Base-by-base conservation (phyloP, 2,329 filamentous ascomycete species). In the Penicillium sp. region DNA sequence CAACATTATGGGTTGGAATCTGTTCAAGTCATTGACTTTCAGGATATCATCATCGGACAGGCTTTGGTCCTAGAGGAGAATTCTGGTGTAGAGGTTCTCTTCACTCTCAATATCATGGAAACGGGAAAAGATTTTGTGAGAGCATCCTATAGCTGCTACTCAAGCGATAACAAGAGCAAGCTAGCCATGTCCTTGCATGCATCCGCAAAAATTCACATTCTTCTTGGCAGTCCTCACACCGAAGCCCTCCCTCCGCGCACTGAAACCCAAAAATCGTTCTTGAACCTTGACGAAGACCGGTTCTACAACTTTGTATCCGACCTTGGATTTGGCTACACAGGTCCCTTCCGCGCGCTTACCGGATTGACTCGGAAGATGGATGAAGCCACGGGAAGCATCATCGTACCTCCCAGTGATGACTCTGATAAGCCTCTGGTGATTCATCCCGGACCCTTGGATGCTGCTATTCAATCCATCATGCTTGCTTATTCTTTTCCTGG, bases 251-350 rank as follows among this genome's bases (percentile, higher is more conserved):
- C 64, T 11, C 45, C 52, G 26, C 37, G 49, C 2, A 16, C 1
- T 16, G 53, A 49, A 13, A 25, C 0, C 8, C 56, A 54, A 26
- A 59, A 55, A 1, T 28, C 40, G 5, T 65, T 66, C 19, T 25
- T 69, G 2, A 63, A 61, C 1, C 42, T 71, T 14, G 66, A 72
- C 13, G 40, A 58, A 0, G 67, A 72, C 11, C 46, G 60, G 6
- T 74, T 73, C 52, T 74, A 75, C 53, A 61, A 60, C n/a, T 62
- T 62, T 5, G 59, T 74, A 2, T 51, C 55, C 0, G 52, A 69
- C 0, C 58, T 71, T 26, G 73, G 73, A 7, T 73, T 71, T 40
- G 65, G 65, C 6, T 75, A 73, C 37, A 65, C 64, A 1, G 67
- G 64, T 2, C 60, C 67, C 11, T 73, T 74, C 61, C 58, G 59